A percentile compares a stretch with the other conserved stretches of the same genome.
phyloP scores from a whole-genome alignment of 441 rosid genomes.

The Populus trichocarpa region DNA sequence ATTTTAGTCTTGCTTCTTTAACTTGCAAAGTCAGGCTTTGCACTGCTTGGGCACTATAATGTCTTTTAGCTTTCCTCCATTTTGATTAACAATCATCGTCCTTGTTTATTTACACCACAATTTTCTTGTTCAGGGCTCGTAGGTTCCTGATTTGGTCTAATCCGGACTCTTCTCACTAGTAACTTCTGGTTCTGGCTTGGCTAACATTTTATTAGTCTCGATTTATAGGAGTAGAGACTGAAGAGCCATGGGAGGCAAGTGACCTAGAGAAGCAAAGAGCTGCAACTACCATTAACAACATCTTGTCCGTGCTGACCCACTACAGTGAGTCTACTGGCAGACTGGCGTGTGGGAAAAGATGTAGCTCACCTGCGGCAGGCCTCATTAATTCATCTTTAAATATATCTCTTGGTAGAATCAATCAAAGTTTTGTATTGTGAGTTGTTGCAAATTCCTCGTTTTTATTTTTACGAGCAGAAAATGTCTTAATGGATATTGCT shows the following conservation, averaged over 20 bases:
- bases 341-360: slow-evolving; percentile 59
- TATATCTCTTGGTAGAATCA: slow-evolving; percentile 99
- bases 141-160: neutral
- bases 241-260: slow-evolving; percentile 68
- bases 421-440: slow-evolving; percentile 99
- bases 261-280: slow-evolving; percentile 66
- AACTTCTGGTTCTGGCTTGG: neutral
- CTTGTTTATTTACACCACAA: neutral
- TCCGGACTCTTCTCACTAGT: neutral
- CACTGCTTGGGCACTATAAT: neutral
- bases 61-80: neutral
- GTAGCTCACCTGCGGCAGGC: slow-evolving; percentile 36
- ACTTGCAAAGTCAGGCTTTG: neutral
- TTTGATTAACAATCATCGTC: neutral
- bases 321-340: slow-evolving; percentile 59
- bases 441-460: slow-evolving; percentile 47
- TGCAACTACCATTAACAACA: slow-evolving; percentile 38
- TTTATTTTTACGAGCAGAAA: slow-evolving; percentile 12
- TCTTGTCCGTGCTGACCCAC: slow-evolving; percentile 57
- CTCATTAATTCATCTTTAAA: slow-evolving; percentile 59
- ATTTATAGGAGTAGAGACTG: slow-evolving; percentile 45
- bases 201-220: slow-evolving; percentile 9
- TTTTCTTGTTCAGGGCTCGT: neutral
- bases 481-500: slow-evolving; percentile 22
- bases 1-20: neutral